Evolutionary conservation across 1,284 basidiomycete species (phyloP).

Genomic region (Ceratobasidium sp.): DNA sequence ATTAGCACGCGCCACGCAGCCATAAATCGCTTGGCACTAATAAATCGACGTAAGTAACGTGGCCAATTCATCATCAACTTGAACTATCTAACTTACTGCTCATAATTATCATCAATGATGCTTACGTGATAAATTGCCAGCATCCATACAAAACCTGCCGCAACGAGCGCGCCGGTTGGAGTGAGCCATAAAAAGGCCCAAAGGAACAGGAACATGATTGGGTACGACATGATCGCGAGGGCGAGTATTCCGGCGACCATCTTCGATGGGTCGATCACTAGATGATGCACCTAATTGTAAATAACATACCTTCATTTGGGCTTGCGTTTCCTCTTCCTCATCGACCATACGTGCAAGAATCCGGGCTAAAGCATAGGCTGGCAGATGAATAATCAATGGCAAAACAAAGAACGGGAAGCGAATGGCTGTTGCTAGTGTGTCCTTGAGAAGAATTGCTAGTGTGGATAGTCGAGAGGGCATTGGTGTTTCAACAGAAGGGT

Average conservation of each 20-base stretch:
- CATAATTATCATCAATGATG: constrained; percentile 82
- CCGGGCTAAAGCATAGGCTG: constrained; percentile 83
- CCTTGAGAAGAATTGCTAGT: constrained; percentile 80
- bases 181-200: constrained; percentile 85
- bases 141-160: constrained; percentile 71
- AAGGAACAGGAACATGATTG: constrained; percentile 81
- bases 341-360: constrained; percentile 80
- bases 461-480: constrained; percentile 86
- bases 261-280: constrained; percentile 8
- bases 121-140: constrained; percentile 85
- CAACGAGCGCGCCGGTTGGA: constrained; percentile 64
- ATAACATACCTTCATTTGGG: constrained; percentile 80
- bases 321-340: constrained; percentile 92
- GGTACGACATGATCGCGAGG: constrained; percentile 77
- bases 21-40: constrained; percentile 81
- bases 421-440: constrained; percentile 76
- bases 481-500: constrained; percentile 77
- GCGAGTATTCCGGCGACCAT: constrained; percentile 84
- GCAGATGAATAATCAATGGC: constrained; percentile 84
- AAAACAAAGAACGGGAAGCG: constrained; percentile 89
- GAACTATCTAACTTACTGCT: constrained; percentile 69
- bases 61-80: not conserved
- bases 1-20: constrained; percentile 92
- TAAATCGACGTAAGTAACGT: constrained; percentile 49
- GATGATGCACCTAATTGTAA: not conserved